Conservation (phyloP, 306 rosid genomes). For the Quercus bicolor region DNA sequence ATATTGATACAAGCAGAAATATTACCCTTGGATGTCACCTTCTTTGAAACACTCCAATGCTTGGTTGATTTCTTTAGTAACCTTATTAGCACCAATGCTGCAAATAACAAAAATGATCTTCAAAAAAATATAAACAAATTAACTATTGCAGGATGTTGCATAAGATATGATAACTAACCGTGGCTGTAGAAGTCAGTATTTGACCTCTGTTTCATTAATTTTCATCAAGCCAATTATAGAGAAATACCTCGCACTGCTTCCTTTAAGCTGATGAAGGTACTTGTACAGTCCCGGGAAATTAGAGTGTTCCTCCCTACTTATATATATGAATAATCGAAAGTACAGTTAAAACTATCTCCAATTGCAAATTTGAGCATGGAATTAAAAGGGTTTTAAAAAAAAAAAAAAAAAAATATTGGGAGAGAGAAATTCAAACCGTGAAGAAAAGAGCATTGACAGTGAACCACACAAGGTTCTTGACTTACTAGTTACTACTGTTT, state of each 20-base stretch:
- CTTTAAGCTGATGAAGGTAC: slow-evolving; percentile 22
- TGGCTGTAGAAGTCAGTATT: too few species aligned
- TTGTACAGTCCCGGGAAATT: background rate
- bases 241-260: slow-evolving; percentile 30
- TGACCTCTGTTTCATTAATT: background rate
- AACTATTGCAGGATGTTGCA: too few species aligned
- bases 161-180: too few species aligned
- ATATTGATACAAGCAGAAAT: background rate
- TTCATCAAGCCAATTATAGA: background rate
- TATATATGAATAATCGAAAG: background rate
- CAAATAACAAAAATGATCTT: background rate
- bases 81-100: slow-evolving; percentile 43
- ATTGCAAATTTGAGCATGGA: too few species aligned
- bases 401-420: too few species aligned
- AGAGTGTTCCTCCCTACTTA: slow-evolving; percentile 4
- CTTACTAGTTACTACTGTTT: too few species aligned
- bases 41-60: slow-evolving; percentile 9
- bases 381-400: too few species aligned
- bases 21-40: slow-evolving; percentile 19
- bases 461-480: too few species aligned
- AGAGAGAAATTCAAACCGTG: too few species aligned
- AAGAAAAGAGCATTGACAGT: too few species aligned
- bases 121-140: background rate
- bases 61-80: background rate
- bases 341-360: too few species aligned